phyloP scores from a whole-genome alignment of 208 protist species.

The Leishmania major region DNA sequence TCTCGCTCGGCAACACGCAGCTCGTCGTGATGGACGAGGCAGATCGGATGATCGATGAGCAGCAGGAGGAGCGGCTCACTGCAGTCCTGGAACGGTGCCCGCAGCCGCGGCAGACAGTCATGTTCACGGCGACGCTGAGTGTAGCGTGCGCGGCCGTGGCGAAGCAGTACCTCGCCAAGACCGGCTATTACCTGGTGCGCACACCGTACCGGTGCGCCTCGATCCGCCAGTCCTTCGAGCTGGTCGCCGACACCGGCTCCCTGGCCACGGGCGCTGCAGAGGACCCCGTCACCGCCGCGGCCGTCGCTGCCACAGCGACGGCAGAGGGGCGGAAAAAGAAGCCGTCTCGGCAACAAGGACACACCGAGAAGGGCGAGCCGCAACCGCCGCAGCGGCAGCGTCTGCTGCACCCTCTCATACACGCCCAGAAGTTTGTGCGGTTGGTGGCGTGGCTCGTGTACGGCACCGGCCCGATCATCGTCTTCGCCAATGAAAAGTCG shows the following conservation, averaged over 20 bases:
- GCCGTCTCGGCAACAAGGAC: constrained; percentile 9
- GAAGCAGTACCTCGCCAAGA: constrained; percentile 57
- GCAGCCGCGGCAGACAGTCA: constrained; percentile 85
- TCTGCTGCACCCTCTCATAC: constrained; percentile 38
- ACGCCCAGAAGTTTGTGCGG: constrained; percentile 76
- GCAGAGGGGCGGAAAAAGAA: background rate
- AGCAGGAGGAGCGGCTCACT: constrained; percentile 90
- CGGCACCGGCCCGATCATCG: constrained; percentile 52
- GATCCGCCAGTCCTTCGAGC: constrained; percentile 79
- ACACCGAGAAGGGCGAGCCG: background rate
- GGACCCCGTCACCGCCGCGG: background rate
- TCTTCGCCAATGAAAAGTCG: constrained; percentile 79
- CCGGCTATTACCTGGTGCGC: constrained; percentile 71
- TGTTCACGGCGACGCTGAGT: constrained; percentile 98
- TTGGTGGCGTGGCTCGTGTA: constrained; percentile 77
- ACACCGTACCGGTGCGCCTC: constrained; percentile 62
- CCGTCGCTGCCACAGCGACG: background rate
- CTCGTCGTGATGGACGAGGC: constrained; percentile 97
- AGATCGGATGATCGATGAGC: constrained; percentile 95
- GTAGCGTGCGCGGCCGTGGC: constrained; percentile 56
- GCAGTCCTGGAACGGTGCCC: constrained; percentile 88
- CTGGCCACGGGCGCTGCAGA: constrained; percentile 2
- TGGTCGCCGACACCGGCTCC: constrained; percentile 31
- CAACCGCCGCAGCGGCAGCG: constrained; percentile 21
- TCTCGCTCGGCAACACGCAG: constrained; percentile 68